Conservation (phyloP, 805 yeast genomes). For the Candida qinlingensis region DNA sequence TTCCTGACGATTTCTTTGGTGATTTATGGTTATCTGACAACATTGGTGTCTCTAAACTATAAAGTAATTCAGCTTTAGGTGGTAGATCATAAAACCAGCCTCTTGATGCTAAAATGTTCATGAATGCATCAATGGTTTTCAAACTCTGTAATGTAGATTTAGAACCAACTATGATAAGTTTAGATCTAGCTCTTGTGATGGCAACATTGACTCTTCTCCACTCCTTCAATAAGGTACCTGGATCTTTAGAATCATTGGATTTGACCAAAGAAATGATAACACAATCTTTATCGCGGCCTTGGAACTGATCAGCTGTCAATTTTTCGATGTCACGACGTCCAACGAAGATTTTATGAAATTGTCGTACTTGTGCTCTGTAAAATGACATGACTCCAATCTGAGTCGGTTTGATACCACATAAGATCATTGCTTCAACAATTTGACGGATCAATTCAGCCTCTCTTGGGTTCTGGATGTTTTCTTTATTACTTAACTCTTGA, state of each 20-base stretch:
- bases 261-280: constrained; percentile 86
- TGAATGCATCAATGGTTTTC: constrained; percentile 51
- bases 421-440: constrained; percentile 51
- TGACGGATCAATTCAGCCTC: constrained; percentile 67
- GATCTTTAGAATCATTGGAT: constrained; percentile 57
- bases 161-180: constrained; percentile 82
- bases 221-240: constrained; percentile 79
- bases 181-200: constrained; percentile 82
- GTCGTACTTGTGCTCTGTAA: constrained; percentile 71
- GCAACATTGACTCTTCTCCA: constrained; percentile 95
- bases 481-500: constrained; percentile 50
- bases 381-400: constrained; percentile 86
- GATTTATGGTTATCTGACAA: background rate
- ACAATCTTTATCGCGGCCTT: constrained; percentile 93
- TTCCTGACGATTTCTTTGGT: background rate
- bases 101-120: constrained; percentile 47
- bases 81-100: constrained; percentile 66
- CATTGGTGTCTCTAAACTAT: constrained; percentile 3
- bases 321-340: constrained; percentile 53
- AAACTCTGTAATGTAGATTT: constrained; percentile 49
- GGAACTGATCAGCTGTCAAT: constrained; percentile 91
- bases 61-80: constrained; percentile 18
- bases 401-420: constrained; percentile 52
- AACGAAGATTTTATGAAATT: constrained; percentile 32
- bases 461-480: constrained; percentile 63